Base-by-base conservation (phyloP, 78 protist species). In the Isochrysis galbana region DNA sequence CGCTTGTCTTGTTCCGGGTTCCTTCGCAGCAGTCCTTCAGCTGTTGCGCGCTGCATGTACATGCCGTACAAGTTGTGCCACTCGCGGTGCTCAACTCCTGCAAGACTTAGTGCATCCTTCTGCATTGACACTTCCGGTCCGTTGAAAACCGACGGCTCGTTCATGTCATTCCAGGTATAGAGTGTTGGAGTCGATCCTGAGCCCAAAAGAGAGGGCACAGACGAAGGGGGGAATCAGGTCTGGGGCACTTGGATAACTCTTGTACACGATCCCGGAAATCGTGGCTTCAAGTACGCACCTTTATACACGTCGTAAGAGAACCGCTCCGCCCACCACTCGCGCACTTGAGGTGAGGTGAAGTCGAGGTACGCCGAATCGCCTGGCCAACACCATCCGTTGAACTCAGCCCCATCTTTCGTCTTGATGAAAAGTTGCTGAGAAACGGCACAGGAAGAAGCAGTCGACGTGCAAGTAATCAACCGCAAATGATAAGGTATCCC, bases 301-400 rank as follows among this genome's bases (percentile, higher is more conserved):
- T 23, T 32, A 11, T 61, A 61, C 74, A 23, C 23, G 23, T 61
- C 74, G 74, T 87, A 44, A 4, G 23, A 42, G 74, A 97, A 97
- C n/a, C 74, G 93, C 4, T 32, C 36, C 2, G 97, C 98, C 99
- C 99, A 99, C 96, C 96, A 98, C 25, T 94, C 42, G 74, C 99
- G 97, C 38, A 94, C 98, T 7, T 51, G 90, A 34, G 90, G 93
- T 38, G 92, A 89, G 87, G 94, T n/a, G 87, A 97, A 98, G 95
- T 99, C 99, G 72, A 95, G 92, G 95, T 97, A 99, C 23, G 95
- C 80, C 19, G 95, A 91, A 11, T 77, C 0, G 22, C 97, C 99
- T 23, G 99, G 99, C 99, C 99, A 99, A 88, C 99, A 98, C 94
- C 96, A 94, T 80, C 99, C 99, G 17, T 98, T 98, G 93, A 95